Evolutionary conservation across 805 yeast genomes (phyloP).

Genomic region (Cyberlindnera mississippiensis): DNA sequence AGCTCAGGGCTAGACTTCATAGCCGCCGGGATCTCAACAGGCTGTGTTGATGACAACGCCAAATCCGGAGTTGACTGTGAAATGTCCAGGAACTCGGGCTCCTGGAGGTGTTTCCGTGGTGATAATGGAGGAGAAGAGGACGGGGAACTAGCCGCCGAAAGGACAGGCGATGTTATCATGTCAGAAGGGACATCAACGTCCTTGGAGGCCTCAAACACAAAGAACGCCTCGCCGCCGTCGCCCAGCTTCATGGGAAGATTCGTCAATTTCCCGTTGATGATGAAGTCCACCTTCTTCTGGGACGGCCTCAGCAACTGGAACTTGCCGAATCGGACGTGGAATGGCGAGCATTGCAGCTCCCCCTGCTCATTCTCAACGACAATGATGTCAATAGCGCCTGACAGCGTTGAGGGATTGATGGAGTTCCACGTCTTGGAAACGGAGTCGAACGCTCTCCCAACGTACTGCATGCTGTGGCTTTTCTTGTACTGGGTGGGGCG

Average conservation of each 20-base stretch:
- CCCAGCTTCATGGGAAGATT: conserved; percentile 94
- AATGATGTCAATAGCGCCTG: conserved; percentile 96
- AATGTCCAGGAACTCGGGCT: conserved; percentile 50
- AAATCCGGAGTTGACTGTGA: conserved; percentile 24
- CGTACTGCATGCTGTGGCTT: conserved; percentile 72
- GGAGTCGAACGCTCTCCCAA: conserved; percentile 90
- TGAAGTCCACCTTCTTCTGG: conserved; percentile 87
- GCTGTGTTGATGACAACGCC: neutral
- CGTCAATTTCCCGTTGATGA: conserved; percentile 77
- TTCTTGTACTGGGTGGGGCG: too few relatives aligned
- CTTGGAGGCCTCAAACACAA: conserved; percentile 82
- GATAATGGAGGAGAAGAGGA: conserved; percentile 25
- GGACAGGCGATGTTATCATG: conserved; percentile 42
- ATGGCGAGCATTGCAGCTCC: conserved; percentile 84
- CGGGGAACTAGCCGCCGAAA: conserved; percentile 23
- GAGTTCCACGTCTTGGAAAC: conserved; percentile 97
- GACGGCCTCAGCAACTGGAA: conserved; percentile 90
- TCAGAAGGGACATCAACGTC: conserved; percentile 62
- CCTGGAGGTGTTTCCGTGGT: conserved; percentile 30
- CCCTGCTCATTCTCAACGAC: conserved; percentile 87
- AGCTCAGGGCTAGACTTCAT: conserved; percentile 8
- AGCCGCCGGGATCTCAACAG: conserved; percentile 5
- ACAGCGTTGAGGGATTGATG: conserved; percentile 90
- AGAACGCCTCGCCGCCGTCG: conserved; percentile 97
- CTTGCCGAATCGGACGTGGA: conserved; percentile 95